Evolutionary conservation across 2,329 filamentous ascomycete genomes (phyloP).

Genomic region (Fusarium sp.): DNA sequence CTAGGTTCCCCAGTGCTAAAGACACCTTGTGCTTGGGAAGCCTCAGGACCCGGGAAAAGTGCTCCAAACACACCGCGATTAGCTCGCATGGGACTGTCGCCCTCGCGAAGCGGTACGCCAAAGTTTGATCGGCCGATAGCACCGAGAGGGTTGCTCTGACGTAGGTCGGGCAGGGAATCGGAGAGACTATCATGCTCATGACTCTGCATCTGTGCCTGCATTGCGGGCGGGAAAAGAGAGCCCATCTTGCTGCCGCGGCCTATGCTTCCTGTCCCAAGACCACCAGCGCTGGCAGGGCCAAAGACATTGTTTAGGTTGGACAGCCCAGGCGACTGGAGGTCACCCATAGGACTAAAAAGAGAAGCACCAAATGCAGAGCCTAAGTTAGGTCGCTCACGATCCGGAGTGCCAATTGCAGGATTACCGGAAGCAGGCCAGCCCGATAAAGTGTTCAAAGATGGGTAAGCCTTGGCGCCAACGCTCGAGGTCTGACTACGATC

Average conservation of each 20-base stretch:
- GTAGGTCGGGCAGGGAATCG: conserved; percentile 69
- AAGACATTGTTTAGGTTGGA: conserved; percentile 77
- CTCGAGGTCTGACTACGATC: conserved; percentile 96
- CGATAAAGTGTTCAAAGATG: conserved; percentile 68
- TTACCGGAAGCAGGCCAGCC: conserved; percentile 70
- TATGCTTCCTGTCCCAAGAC: conserved; percentile 71
- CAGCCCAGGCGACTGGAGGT: conserved; percentile 80
- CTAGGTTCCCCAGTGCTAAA: conserved; percentile 55
- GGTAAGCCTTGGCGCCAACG: conserved; percentile 80
- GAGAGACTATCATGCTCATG: conserved; percentile 73
- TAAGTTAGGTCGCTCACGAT: conserved; percentile 69
- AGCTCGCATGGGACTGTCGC: conserved; percentile 68
- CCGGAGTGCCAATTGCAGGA: conserved; percentile 74
- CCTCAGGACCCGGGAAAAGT: conserved; percentile 58
- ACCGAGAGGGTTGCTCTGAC: conserved; percentile 71
- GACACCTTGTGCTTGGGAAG: conserved; percentile 48
- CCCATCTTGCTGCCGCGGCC: conserved; percentile 85
- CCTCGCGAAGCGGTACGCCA: conserved; percentile 64
- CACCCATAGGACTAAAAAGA: conserved; percentile 80
- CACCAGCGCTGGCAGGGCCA: conserved; percentile 68
- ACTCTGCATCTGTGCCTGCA: conserved; percentile 90
- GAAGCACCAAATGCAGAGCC: conserved; percentile 78
- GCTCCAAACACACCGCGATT: conserved; percentile 69
- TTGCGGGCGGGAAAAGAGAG: conserved; percentile 85
- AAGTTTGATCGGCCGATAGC: conserved; percentile 74